phyloP scores from a whole-genome alignment of 2,329 filamentous ascomycete genomes.

The Lasiodiplodia hormozganensis region DNA sequence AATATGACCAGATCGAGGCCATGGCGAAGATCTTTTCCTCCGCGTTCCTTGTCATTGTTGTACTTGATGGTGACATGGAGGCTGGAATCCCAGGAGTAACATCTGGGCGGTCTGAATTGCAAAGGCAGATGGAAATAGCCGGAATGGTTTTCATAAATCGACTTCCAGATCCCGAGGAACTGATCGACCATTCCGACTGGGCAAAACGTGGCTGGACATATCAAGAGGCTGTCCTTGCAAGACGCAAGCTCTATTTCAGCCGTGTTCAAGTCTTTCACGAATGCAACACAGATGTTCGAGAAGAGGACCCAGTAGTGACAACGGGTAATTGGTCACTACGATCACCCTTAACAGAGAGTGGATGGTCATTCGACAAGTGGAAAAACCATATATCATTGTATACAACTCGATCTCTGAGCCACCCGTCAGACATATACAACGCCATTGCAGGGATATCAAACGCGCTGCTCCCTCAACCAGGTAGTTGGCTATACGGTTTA shows the following conservation, averaged over 20 bases:
- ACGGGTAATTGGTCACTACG: too few species aligned
- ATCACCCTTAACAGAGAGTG: not conserved
- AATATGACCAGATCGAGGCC: constrained; percentile 1
- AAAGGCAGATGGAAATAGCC: too few species aligned
- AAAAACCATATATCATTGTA: not conserved
- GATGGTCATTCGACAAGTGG: not conserved
- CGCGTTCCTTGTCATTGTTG: not conserved
- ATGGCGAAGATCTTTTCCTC: constrained; percentile 13
- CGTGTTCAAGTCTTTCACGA: not conserved
- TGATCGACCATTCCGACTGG: too few species aligned
- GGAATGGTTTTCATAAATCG: too few species aligned
- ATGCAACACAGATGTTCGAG: not conserved
- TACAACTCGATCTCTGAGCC: not conserved
- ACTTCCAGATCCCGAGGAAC: too few species aligned
- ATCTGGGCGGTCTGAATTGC: too few species aligned
- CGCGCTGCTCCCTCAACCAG: not conserved
- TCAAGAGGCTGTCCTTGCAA: constrained; percentile 13
- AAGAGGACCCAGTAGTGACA: too few species aligned
- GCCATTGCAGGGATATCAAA: constrained; percentile 12
- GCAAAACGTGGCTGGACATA: constrained; percentile 29
- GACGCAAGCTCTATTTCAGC: constrained; percentile 4
- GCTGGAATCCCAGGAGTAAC: constrained; percentile 13
- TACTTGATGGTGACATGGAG: not conserved
- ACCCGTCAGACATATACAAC: constrained; percentile 13
- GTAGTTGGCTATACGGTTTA: not conserved